Conservation (phyloP, 305 asterid species). For the Solanum hybrid region DNA sequence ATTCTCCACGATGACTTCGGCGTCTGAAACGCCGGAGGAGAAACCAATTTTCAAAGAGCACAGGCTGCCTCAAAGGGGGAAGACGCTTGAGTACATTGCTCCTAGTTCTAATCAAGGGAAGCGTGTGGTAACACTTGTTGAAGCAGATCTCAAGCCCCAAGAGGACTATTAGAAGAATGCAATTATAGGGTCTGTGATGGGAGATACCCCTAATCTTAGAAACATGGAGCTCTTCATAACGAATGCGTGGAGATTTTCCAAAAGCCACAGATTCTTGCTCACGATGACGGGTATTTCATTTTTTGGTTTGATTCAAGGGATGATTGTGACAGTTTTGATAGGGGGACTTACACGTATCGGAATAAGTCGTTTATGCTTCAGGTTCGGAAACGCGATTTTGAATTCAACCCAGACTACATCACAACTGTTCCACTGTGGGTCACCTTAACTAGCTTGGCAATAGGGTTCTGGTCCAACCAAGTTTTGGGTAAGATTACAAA, state of each 20-base stretch:
- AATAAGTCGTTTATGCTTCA: neutral
- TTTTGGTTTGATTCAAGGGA: neutral
- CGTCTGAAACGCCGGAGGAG: neutral
- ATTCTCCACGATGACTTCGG: neutral
- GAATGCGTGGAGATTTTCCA: neutral
- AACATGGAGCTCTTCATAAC: neutral
- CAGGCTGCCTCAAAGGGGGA: neutral
- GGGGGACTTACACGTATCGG: neutral
- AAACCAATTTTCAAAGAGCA: neutral
- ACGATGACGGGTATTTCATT: neutral
- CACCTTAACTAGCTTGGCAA: neutral
- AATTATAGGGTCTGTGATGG: neutral
- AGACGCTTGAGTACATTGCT: neutral
- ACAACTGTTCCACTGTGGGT: neutral
- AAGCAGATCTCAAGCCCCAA: neutral
- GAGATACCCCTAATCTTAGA: neutral
- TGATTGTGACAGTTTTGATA: neutral
- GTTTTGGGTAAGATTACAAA: neutral
- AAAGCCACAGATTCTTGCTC: neutral
- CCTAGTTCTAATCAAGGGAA: neutral
- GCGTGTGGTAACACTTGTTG: neutral
- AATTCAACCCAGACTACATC: neutral
- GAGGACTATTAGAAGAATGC: neutral
- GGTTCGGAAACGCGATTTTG: neutral
- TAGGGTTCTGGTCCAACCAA: neutral